Evolutionary conservation across 306 rosid genomes (phyloP).

Genomic region (Trifolium fragiferum): DNA sequence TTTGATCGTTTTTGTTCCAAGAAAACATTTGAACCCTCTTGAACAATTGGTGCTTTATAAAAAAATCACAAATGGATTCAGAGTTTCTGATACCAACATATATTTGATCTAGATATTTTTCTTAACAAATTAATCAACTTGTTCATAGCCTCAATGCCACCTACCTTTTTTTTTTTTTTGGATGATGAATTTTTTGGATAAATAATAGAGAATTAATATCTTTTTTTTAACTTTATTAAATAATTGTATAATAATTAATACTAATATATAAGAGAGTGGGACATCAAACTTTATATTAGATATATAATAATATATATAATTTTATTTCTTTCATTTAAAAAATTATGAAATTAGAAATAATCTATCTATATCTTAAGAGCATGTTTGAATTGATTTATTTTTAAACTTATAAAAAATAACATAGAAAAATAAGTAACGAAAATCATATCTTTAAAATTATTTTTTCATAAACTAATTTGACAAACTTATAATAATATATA

Average conservation of each 20-base stretch:
- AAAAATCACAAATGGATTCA: not conserved
- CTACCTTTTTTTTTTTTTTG: not conserved
- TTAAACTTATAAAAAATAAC: too few species aligned
- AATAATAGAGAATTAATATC: not conserved
- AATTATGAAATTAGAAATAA: not conserved
- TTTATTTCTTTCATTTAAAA: not conserved
- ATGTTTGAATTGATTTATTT: too few species aligned
- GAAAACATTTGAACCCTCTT: constrained; percentile 17
- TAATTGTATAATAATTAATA: not conserved
- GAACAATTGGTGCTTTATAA: constrained; percentile 9
- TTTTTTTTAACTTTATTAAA: not conserved
- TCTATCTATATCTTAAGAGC: too few species aligned
- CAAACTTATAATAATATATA: too few species aligned
- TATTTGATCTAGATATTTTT: constrained; percentile 32
- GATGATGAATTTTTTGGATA: not conserved
- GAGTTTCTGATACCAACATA: not conserved
- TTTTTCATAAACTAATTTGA: too few species aligned
- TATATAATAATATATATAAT: not conserved
- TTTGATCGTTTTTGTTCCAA: constrained; percentile 14
- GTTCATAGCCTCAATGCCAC: constrained; percentile 35
- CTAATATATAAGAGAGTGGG: not conserved
- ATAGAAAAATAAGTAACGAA: too few species aligned
- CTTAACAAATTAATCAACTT: constrained; percentile 19
- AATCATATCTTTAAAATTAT: too few species aligned
- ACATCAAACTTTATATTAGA: not conserved